These are phyloP conservation scores for Naganishia antarctica DNA, from an alignment of 768 basidiomycete genomes.

Conservation along the genomic window DNA sequence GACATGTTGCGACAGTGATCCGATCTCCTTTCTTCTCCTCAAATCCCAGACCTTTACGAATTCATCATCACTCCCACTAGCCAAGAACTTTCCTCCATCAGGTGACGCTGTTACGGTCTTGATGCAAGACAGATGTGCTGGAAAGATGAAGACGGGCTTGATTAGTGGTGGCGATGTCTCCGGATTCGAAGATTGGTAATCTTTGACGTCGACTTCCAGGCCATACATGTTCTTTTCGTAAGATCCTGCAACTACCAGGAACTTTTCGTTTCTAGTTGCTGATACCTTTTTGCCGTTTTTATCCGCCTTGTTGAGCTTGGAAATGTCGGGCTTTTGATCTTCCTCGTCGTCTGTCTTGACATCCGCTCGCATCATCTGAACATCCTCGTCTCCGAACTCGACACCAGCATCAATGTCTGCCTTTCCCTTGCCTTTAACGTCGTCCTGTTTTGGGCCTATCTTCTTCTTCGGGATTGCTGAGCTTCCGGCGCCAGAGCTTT, in stretches of 20 bases:
- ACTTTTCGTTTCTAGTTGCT: constrained; percentile 43
- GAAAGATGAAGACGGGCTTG: constrained; percentile 85
- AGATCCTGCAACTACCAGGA: constrained; percentile 84
- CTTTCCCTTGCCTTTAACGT: constrained; percentile 7
- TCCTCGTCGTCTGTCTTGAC: constrained; percentile 3
- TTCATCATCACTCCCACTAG: constrained; percentile 92
- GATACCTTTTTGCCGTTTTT: background rate
- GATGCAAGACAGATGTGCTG: constrained; percentile 89
- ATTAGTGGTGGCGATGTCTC: constrained; percentile 35
- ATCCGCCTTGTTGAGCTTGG: background rate
- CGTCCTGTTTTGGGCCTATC: background rate
- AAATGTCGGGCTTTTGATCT: constrained; percentile 13
- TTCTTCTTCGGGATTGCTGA: background rate
- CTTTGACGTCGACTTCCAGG: constrained; percentile 52
- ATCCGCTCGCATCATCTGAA: background rate
- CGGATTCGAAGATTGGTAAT: constrained; percentile 1
- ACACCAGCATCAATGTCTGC: background rate
- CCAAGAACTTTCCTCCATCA: constrained; percentile 88
- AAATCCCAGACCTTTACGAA: constrained; percentile 97
- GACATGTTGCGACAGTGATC: constrained; percentile 89
- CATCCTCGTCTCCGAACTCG: background rate
- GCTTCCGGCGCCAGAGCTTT: background rate
- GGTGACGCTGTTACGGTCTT: constrained; percentile 85
- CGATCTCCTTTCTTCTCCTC: constrained; percentile 82
- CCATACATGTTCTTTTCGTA: constrained; percentile 97